phyloP scores from a whole-genome alignment of 768 basidiomycete species.

The Megacollybia marginata region DNA sequence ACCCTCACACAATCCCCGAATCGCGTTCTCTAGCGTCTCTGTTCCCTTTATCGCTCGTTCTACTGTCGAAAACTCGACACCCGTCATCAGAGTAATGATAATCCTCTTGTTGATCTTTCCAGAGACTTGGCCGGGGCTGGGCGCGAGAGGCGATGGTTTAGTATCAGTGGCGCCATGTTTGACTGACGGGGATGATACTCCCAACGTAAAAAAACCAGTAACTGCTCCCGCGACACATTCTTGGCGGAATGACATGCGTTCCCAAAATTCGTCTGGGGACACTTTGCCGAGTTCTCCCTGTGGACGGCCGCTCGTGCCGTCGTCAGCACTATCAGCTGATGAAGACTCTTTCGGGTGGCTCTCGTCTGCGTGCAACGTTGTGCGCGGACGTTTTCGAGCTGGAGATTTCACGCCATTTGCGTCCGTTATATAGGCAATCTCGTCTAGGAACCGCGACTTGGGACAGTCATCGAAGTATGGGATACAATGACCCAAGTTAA shows the following conservation, averaged over 20 bases:
- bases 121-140: slow-evolving; percentile 56
- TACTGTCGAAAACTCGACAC: slow-evolving; percentile 69
- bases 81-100: slow-evolving; percentile 56
- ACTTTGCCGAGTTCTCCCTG: slow-evolving; percentile 55
- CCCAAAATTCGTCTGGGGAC: slow-evolving; percentile 84
- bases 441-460: slow-evolving; percentile 88
- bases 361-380: slow-evolving; percentile 16
- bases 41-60: slow-evolving; percentile 64
- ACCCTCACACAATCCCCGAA: slow-evolving; percentile 68
- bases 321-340: slow-evolving; percentile 14
- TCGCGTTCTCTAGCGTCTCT: slow-evolving; percentile 59
- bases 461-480: slow-evolving; percentile 97
- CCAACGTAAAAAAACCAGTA: slow-evolving; percentile 87
- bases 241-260: slow-evolving; percentile 92
- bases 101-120: slow-evolving; percentile 64
- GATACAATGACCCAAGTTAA: slow-evolving; percentile 64
- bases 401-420: slow-evolving; percentile 54
- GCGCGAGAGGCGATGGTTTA: slow-evolving; percentile 29
- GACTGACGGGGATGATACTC: slow-evolving; percentile 26
- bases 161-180: not conserved
- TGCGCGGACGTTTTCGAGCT: slow-evolving; percentile 48
- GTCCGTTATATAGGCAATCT: slow-evolving; percentile 70
- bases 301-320: slow-evolving; percentile 25
- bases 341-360: slow-evolving; percentile 13
- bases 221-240: slow-evolving; percentile 88